Conservation (phyloP, 495 filamentous ascomycete genomes). For the Talaromyces nanjingensis region DNA sequence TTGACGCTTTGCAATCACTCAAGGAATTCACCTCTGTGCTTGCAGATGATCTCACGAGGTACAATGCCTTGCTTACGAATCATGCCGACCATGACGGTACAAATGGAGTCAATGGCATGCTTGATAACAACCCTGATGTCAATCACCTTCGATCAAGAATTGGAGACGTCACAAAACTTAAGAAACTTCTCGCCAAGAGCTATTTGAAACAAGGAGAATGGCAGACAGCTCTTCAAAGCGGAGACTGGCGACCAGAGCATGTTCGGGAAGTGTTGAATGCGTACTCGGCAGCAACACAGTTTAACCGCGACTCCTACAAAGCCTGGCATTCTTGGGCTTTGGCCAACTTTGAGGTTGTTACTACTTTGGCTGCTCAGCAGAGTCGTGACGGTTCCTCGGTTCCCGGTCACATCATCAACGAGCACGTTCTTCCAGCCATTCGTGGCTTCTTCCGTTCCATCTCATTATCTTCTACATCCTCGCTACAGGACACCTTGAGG, state of each 20-base stretch:
- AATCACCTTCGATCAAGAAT: constrained; percentile 32
- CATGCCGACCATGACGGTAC: constrained; percentile 34
- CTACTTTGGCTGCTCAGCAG: constrained; percentile 56
- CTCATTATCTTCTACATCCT: constrained; percentile 79
- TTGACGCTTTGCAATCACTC: constrained; percentile 68
- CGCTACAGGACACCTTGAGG: constrained; percentile 88
- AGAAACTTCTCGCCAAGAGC: constrained; percentile 82
- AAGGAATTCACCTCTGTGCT: constrained; percentile 75
- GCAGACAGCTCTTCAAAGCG: constrained; percentile 72
- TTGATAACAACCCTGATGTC: constrained; percentile 37
- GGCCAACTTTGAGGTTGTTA: constrained; percentile 97
- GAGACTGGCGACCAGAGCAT: constrained; percentile 79
- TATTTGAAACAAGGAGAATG: constrained; percentile 94
- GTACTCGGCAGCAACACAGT: constrained; percentile 83
- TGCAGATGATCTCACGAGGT: constrained; percentile 62
- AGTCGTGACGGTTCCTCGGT: constrained; percentile 50
- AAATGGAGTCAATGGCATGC: constrained; percentile 56
- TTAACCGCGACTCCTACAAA: constrained; percentile 93
- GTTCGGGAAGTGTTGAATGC: constrained; percentile 64
- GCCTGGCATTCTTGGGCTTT: constrained; percentile 99
- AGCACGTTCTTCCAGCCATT: constrained; percentile 90
- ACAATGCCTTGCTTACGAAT: constrained; percentile 46
- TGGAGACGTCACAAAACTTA: constrained; percentile 40
- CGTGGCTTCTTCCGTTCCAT: constrained; percentile 95
- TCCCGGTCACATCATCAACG: constrained; percentile 58